Evolutionary conservation across 805 yeast species (phyloP).

Genomic region (Pichia thaimueangensis): DNA sequence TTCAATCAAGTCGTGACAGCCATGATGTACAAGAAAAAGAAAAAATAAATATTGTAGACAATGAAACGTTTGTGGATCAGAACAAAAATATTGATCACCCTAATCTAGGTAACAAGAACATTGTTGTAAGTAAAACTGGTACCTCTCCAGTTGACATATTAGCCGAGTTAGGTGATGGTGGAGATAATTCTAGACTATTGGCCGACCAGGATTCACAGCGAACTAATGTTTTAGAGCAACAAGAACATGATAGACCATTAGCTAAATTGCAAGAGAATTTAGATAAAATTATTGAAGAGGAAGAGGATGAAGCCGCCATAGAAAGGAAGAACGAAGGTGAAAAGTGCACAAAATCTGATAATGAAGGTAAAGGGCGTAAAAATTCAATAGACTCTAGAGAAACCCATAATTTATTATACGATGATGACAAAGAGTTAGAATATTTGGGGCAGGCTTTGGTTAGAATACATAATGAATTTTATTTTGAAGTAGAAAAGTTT

Average conservation of each 20-base stretch:
- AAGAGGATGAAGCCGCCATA: slow-evolving; percentile 22
- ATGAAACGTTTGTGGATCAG: no score
- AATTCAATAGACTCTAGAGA: slow-evolving; percentile 19
- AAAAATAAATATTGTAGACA: no score
- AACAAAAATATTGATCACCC: no score
- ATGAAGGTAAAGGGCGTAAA: background rate
- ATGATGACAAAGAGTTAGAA: slow-evolving; percentile 74
- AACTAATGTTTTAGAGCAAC: slow-evolving; percentile 67
- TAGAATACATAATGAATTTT: slow-evolving; percentile 64
- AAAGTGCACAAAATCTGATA: background rate
- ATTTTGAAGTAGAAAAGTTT: slow-evolving; percentile 37
- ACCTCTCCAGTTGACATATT: slow-evolving; percentile 45
- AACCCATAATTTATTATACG: slow-evolving; percentile 51
- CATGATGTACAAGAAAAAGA: no score
- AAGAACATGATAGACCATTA: slow-evolving; percentile 75
- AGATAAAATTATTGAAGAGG: slow-evolving; percentile 41
- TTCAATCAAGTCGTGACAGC: no score
- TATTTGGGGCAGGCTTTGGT: slow-evolving; percentile 56
- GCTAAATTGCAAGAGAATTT: slow-evolving; percentile 75
- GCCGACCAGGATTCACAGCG: slow-evolving; percentile 56
- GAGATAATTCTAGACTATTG: slow-evolving; percentile 41
- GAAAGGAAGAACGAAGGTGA: background rate
- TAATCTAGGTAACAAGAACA: no score
- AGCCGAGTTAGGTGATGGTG: slow-evolving; percentile 43
- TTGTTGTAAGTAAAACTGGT: slow-evolving; percentile 7